These are phyloP conservation scores for Silene uniflora DNA, from an alignment of 148 eudicot genomes.

Conservation along the genomic window DNA sequence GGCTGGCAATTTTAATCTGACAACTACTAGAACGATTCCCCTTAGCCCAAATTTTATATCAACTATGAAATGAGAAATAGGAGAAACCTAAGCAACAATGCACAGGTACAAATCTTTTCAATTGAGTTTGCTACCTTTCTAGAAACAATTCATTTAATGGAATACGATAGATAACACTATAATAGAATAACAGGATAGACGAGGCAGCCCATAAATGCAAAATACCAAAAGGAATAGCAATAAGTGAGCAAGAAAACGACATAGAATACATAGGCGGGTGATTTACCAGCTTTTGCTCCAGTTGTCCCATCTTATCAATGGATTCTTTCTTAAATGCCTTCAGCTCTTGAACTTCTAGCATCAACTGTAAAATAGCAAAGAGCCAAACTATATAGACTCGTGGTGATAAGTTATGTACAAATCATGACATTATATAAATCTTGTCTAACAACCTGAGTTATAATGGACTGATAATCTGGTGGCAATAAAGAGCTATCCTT, in stretches of 20 bases:
- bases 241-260: not conserved
- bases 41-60: not conserved
- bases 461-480: conserved; percentile 29
- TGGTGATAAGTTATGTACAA: not conserved
- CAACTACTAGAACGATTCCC: not conserved
- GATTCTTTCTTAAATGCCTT: conserved; percentile 47
- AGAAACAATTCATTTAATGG: not conserved
- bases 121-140: not conserved
- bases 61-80: not conserved
- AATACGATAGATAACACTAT: not conserved
- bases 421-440: not conserved
- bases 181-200: not conserved
- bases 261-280: not conserved
- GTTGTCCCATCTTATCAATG: conserved; percentile 26
- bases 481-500: conserved; percentile 26
- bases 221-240: not conserved
- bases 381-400: conserved; percentile 13
- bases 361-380: conserved; percentile 38
- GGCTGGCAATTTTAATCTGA: too few relatives aligned
- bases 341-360: conserved; percentile 47
- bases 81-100: not conserved
- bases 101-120: not conserved
- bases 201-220: not conserved
- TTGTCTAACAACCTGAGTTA: conserved; percentile 39
- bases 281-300: conserved; percentile 65